Base-by-base conservation (phyloP, 306 rosid genomes). In the Glycine soja region DNA sequence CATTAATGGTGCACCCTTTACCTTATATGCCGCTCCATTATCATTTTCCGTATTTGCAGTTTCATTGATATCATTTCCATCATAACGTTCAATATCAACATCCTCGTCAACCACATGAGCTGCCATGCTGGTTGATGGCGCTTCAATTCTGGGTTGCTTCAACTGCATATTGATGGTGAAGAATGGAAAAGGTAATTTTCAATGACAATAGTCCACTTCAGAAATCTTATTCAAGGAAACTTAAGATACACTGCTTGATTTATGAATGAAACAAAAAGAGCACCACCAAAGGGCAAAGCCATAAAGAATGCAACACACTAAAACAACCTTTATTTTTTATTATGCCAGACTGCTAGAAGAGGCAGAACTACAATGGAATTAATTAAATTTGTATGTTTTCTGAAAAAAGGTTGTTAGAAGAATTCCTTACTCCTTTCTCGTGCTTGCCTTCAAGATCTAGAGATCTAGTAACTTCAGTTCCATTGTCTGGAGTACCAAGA, bases 91-190 rank as follows among this genome's bases (percentile, higher is more conserved):
- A 73, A 88, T 85, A 58, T 95, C 97, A 82, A 88, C 90, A 36
- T 91, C 99, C 79, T 92, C 95, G 12, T 93, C 96, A 48, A 80
- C 81, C 75, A 90, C 92, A 74, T 88, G 92, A 80, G 93, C 98
- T 62, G 97, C 97, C 91, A 94, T 90, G 86, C 97, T 88, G 75
- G 94, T 92, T 46, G 92, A 80, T 74, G 94, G 97, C 56, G 82
- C 85, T 16, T 71, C 89, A 79, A 70, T 72, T 63, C 88, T 84
- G 2, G 94, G 79, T 72, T 88, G 94, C 87, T 88, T 94, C 61
- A 65, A 57, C 96, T 91, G 90, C 86, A 82, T 3, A 82, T 81
- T 76, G 71, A 64, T 61, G 57, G 43, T 24, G 38, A 48, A 71
- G 68, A 77, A 65, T 38, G 48, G 32, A 77, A 58, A 38, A 51